These are phyloP conservation scores for Schizochytrium sp. DNA, from an alignment of 108 stramenopile species.

Conservation along the genomic window DNA sequence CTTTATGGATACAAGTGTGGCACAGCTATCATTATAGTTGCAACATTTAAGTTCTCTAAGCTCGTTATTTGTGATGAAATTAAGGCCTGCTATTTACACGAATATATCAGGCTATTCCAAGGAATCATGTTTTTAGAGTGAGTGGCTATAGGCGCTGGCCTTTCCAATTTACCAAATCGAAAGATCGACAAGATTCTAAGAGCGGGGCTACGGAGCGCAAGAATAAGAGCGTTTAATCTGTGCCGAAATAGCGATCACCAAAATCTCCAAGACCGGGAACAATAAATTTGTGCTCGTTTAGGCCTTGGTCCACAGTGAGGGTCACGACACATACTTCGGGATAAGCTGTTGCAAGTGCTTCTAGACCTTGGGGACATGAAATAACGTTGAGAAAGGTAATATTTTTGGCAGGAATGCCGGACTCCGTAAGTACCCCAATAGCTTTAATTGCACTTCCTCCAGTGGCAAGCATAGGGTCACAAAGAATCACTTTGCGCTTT, in stretches of 20 bases:
- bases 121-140: no score
- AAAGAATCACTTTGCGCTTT: slow-evolving; percentile 84
- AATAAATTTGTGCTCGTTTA: slow-evolving; percentile 94
- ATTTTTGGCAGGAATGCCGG: slow-evolving; percentile 77
- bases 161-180: no score
- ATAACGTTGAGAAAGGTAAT: slow-evolving; percentile 96
- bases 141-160: no score
- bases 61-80: no score
- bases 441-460: slow-evolving; percentile 91
- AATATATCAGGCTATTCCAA: no score
- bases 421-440: slow-evolving; percentile 78
- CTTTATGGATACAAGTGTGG: no score
- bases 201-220: no score
- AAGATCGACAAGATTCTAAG: no score
- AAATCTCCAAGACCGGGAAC: slow-evolving; percentile 98
- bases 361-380: slow-evolving; percentile 93
- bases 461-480: slow-evolving; percentile 99
- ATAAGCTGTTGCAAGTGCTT: slow-evolving; percentile 71
- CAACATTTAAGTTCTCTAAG: no score
- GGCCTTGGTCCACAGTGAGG: slow-evolving; percentile 85
- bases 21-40: no score
- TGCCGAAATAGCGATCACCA: slow-evolving; percentile 94
- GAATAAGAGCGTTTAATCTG: slow-evolving; percentile 55
- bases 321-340: slow-evolving; percentile 89
- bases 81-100: no score